Base-by-base conservation (phyloP, 208 protist genomes). In the Zelonia costaricensis region DNA sequence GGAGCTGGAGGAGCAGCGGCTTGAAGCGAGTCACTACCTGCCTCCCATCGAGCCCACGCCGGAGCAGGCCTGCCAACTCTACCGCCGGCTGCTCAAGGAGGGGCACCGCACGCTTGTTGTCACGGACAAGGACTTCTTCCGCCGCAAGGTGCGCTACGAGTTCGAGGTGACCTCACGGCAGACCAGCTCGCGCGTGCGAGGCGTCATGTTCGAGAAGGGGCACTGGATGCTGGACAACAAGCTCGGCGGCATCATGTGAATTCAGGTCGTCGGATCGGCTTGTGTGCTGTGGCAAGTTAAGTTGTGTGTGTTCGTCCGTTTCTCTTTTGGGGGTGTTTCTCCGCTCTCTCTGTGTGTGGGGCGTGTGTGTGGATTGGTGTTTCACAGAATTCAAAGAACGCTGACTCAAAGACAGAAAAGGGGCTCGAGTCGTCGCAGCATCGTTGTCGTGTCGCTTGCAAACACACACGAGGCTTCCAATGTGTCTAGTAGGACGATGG, bases 191-290 rank as follows among this genome's bases (percentile, higher is more conserved):
- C 68, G 91, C 4, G 91, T 96, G 63, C 80, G 91, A 2, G 91
- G 91, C 9, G 88, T 94, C 38, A 96, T 96, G 91, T 96, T 80
- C 56, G 91, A 96, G 72, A 89, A 89, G 67, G 91, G 91, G 0
- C 67, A 80, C 3, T 94, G 87, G 86, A 80, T 94, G 79, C 36
- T 86, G 49, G 62, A 79, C 23, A 93, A 94, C 54, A 73, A 84
- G 22, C 73, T 96, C 7, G 91, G 91, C 31, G 91, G 91, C 4
- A 74, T 96, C 25, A 58, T 94, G 0, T 92, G n/a, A n/a, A n/a
- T n/a, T n/a, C n/a, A n/a, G n/a, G n/a, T n/a, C n/a, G n/a, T n/a
- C n/a, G n/a, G n/a, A n/a, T n/a, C n/a, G n/a, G n/a, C n/a, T n/a
- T n/a, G n/a, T n/a, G n/a, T n/a, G n/a, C n/a, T n/a, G n/a, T n/a